Evolutionary conservation across 768 basidiomycete genomes (phyloP).

Genomic region (Tylopilus sp.): DNA sequence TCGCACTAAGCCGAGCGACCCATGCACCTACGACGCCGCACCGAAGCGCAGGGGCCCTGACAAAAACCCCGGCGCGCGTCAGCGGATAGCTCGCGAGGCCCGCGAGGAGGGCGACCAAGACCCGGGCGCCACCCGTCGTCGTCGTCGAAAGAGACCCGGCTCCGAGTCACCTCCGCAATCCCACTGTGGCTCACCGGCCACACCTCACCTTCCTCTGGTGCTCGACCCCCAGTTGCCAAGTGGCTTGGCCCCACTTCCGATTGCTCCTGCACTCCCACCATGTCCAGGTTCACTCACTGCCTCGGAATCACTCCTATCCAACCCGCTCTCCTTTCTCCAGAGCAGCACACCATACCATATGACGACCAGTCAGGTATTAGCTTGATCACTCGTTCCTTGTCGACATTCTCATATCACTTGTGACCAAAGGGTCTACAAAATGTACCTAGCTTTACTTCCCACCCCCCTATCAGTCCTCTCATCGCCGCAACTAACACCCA

Average conservation of each 20-base stretch:
- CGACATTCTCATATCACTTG: slow-evolving; percentile 22
- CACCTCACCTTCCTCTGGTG: slow-evolving; percentile 6
- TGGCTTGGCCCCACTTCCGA: slow-evolving; percentile 13
- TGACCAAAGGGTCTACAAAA: slow-evolving; percentile 22
- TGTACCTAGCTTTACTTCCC: slow-evolving; percentile 3
- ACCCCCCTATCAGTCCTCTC: not conserved
- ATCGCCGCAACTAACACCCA: not conserved
- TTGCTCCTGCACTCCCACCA: not conserved
- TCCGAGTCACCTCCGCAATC: slow-evolving; percentile 1
- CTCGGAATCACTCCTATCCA: slow-evolving; percentile 9
- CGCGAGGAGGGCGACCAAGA: slow-evolving; percentile 33
- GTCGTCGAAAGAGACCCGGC: slow-evolving; percentile 18
- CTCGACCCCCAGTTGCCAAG: slow-evolving; percentile 29
- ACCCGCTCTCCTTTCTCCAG: slow-evolving; percentile 6
- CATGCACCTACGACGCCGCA: slow-evolving; percentile 64
- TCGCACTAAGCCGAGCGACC: slow-evolving; percentile 40
- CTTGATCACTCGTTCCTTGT: slow-evolving; percentile 20
- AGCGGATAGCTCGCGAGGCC: slow-evolving; percentile 48
- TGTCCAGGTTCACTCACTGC: not conserved
- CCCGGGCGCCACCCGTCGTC: slow-evolving; percentile 22
- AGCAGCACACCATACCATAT: slow-evolving; percentile 10
- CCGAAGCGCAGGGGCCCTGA: slow-evolving; percentile 83
- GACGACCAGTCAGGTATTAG: slow-evolving; percentile 31
- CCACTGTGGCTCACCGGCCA: not conserved
- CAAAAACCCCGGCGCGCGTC: slow-evolving; percentile 74